Evolutionary conservation across 1,284 basidiomycete genomes (phyloP).

Genomic region (Cronartium ribicola): DNA sequence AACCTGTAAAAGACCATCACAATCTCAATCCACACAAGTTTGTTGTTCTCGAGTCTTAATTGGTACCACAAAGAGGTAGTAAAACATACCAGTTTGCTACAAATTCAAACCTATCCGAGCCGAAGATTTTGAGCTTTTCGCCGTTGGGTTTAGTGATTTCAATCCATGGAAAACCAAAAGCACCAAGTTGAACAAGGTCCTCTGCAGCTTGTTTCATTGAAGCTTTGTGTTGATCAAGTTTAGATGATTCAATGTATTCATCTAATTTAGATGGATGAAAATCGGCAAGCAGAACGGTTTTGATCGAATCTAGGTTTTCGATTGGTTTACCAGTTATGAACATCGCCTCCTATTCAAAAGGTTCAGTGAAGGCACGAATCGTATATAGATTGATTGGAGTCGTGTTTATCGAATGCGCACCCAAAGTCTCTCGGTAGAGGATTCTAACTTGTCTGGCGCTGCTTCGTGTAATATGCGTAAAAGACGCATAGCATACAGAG

Average conservation of each 20-base stretch:
- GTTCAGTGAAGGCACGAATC: background rate
- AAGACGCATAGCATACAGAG: conserved; percentile 20
- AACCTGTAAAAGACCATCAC: background rate
- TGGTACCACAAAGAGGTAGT: background rate
- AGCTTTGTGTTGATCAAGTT: background rate
- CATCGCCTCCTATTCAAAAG: conserved; percentile 1
- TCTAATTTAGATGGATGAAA: background rate
- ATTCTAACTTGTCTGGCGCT: conserved; percentile 9
- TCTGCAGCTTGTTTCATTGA: conserved; percentile 2
- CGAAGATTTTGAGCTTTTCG: conserved; percentile 17
- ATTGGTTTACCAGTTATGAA: background rate
- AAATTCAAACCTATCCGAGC: conserved; percentile 39
- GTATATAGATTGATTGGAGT: background rate
- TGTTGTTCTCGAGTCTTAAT: too few species aligned
- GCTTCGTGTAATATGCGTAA: conserved; percentile 14
- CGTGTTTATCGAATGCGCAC: background rate
- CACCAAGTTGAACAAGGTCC: conserved; percentile 16
- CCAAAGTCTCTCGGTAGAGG: conserved; percentile 15
- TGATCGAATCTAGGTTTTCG: background rate
- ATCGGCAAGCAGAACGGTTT: background rate
- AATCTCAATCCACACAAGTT: background rate
- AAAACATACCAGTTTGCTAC: conserved; percentile 22
- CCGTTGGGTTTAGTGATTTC: conserved; percentile 5
- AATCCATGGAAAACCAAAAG: conserved; percentile 35
- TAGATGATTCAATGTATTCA: background rate